Evolutionary conservation across 495 filamentous ascomycete species (phyloP), one percentile per base, ranked within the genome.

Genomic region (Aspergillus coremiiformis): DNA sequence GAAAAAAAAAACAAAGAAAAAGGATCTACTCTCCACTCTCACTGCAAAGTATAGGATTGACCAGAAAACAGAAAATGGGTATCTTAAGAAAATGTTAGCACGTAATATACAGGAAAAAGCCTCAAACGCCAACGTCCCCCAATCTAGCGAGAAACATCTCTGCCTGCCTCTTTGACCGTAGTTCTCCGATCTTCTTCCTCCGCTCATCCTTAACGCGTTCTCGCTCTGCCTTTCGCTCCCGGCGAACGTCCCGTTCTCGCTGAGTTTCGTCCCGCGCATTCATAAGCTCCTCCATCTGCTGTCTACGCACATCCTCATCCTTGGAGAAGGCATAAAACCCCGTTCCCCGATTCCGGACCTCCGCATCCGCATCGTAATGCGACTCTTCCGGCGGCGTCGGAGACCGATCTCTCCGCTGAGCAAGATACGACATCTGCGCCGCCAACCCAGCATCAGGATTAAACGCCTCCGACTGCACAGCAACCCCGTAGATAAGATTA

Each of bases 281-380:
- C 58, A 78, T 76, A 52, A 98, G 64, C 43, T 74, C 78, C 65
- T 78, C 76, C 89, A 97, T 95, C 78, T 97, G 85, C 65, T 64
- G 63, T 55, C 69, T 67, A 48, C 93, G 71, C 49, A 70, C 70
- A 46, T 70, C 80, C 61, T 80, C 80, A 65, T 95, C 84, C 54
- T 69, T 75, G 22, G 83, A 86, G 62, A 98, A 97, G 27, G 78
- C 77, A 65, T 90, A 96, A 64, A 96, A 98, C 0, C 90, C 94
- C 6, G 86, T 85, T 0, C 93, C 94, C 62, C 91, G 92, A 33
- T 81, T 87, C 45, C 93, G 73, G 26, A 93, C 83, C 76, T 97
- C 93, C 48, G 70, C 73, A 51, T 74, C 78, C 0, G 89, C 88
- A 69, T 96, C 84, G 67, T 96, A 98, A 65, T 97, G 94, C 65